Base-by-base conservation (phyloP, 371 early-diverging fungal genomes). In the Rhizopus microsporus region DNA sequence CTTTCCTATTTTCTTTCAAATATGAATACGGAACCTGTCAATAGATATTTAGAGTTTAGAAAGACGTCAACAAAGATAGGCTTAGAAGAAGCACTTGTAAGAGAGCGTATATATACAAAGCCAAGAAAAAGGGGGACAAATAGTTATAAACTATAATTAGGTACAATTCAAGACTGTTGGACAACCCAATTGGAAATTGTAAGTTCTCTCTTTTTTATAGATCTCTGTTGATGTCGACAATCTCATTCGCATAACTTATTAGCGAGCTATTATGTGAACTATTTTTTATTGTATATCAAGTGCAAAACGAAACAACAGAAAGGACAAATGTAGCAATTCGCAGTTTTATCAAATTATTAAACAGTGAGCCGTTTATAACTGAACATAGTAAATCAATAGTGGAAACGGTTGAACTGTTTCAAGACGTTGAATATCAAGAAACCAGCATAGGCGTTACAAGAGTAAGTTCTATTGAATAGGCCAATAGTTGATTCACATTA, bases 361-460 rank as follows among this genome's bases (percentile, higher is more conserved):
- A 49, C 7, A 65, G 60, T 38, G 63, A 68, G 7, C 34, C 13
- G 8, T 71, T 67, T 53, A 46, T 76, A 15, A 57, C 54, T 13
- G 63, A 68, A 2, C 58, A 73, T 5, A 67, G 56, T 7, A 29
- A 57, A 10, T 39, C 56, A 6, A 44, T 76, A 29, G 51, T 54
- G 10, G 55, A 52, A 35, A 42, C 60, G 7, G 40, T 77, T 16
- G 68, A 69, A 34, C 57, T 67, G 48, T 73, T 65, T 51, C 63
- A 71, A 43, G 63, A 67, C 9, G 48, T 73, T 6, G 74, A 77
- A 34, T 16, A 51, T 10, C 50, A 62, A 16, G 56, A 58, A 34
- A 47, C 38, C 6, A 30, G 48, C 15, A 33, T 29, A 10, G 23
- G 48, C 12, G 43, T 34, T 37, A 49, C 30, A 12, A 16, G 17